Evolutionary conservation across 2,329 filamentous ascomycete species (phyloP).

Genomic region (Gnomoniopsis smithogilvyi): DNA sequence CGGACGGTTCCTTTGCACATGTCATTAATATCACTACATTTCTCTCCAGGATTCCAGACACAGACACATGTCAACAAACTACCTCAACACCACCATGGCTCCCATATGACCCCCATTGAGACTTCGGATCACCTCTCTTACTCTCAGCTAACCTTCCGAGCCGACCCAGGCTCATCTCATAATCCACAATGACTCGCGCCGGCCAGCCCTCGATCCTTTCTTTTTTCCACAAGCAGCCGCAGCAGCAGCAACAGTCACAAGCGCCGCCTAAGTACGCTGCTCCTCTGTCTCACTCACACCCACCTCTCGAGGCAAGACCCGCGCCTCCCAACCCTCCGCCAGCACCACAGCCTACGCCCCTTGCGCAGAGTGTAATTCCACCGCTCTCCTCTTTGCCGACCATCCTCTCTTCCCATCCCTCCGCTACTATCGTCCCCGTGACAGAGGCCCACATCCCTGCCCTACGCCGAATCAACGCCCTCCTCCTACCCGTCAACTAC

Average conservation of each 20-base stretch:
- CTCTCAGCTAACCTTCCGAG: background rate
- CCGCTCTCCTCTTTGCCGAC: constrained; percentile 28
- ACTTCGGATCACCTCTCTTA: background rate
- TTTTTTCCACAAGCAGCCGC: constrained; percentile 49
- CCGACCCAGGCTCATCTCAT: background rate
- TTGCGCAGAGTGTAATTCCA: constrained; percentile 16
- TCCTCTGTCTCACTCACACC: constrained; percentile 29
- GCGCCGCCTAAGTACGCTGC: constrained; percentile 42
- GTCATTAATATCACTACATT: background rate
- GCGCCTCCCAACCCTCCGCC: constrained; percentile 19
- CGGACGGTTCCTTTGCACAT: no score
- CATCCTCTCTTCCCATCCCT: constrained; percentile 37
- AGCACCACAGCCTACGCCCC: constrained; percentile 13
- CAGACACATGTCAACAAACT: background rate
- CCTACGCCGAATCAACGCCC: constrained; percentile 61
- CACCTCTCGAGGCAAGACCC: constrained; percentile 19
- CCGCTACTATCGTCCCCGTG: constrained; percentile 52
- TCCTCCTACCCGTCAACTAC: constrained; percentile 63
- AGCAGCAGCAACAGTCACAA: no score
- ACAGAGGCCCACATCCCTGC: constrained; percentile 50
- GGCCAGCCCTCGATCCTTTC: constrained; percentile 54
- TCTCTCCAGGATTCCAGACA: background rate
- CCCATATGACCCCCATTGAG: constrained; percentile 1
- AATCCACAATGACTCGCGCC: constrained; percentile 30
- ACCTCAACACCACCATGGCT: constrained; percentile 1